These are phyloP conservation scores for Candida arabinofermentans DNA, from an alignment of 805 yeast species.

Conservation along the genomic window DNA sequence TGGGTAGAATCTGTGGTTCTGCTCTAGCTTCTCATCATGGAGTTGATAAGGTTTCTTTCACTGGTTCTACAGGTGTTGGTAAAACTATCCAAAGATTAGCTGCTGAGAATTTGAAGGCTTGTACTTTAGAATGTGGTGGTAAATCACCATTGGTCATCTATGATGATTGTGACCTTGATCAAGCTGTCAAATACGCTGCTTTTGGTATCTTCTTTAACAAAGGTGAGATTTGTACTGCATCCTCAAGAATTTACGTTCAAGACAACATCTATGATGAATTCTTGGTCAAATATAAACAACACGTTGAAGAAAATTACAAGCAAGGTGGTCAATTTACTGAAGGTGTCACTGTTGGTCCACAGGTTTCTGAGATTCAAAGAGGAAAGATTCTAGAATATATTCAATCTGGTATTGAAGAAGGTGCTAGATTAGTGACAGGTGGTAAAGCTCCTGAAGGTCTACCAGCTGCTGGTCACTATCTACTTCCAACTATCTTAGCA, in stretches of 20 bases:
- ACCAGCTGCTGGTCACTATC: conserved; percentile 54
- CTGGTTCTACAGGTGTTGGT: conserved; percentile 72
- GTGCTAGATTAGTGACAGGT: conserved; percentile 73
- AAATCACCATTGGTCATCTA: conserved; percentile 90
- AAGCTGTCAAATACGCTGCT: conserved; percentile 71
- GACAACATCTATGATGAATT: conserved; percentile 79
- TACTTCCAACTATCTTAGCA: conserved; percentile 72
- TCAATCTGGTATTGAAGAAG: conserved; percentile 74
- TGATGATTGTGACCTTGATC: conserved; percentile 76
- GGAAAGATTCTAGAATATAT: conserved; percentile 75
- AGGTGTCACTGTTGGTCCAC: conserved; percentile 85
- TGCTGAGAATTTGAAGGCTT: conserved; percentile 81
- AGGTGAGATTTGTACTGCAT: conserved; percentile 96
- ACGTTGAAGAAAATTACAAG: conserved; percentile 52
- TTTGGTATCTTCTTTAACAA: conserved; percentile 87
- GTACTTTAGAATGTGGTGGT: conserved; percentile 94
- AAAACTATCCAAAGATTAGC: conserved; percentile 76
- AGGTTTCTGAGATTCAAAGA: conserved; percentile 76
- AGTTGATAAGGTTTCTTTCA: conserved; percentile 61
- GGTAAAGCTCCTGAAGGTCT: conserved; percentile 42
- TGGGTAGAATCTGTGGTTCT: conserved; percentile 57
- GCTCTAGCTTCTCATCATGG: conserved; percentile 54
- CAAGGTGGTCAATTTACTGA: conserved; percentile 81
- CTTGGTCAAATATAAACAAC: conserved; percentile 51
- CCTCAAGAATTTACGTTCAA: conserved; percentile 87